Conservation (phyloP, 768 basidiomycete species). For the Trametes coccinea region DNA sequence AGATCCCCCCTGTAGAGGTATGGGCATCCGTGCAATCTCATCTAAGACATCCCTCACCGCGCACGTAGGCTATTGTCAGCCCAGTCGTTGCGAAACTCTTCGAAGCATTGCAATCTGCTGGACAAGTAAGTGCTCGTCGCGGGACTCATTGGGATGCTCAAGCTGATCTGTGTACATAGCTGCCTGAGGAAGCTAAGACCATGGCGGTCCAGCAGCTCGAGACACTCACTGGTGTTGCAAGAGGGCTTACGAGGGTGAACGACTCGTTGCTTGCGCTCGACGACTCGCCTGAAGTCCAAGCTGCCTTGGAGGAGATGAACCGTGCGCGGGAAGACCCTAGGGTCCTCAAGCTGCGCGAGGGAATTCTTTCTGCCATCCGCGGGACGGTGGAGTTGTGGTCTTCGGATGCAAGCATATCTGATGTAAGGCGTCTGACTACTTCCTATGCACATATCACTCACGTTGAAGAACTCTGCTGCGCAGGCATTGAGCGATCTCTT, state of each 20-base stretch:
- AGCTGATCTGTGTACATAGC: constrained; percentile 39
- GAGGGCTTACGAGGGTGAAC: constrained; percentile 77
- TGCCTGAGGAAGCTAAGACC: constrained; percentile 70
- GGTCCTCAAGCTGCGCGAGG: constrained; percentile 63
- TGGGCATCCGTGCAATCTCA: background rate
- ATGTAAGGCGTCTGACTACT: constrained; percentile 50
- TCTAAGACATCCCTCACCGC: background rate
- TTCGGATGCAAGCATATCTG: constrained; percentile 71
- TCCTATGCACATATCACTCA: background rate
- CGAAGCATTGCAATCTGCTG: constrained; percentile 57
- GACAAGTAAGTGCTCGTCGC: constrained; percentile 42
- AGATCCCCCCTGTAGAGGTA: constrained; percentile 76
- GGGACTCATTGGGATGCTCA: background rate
- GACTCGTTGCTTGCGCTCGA: constrained; percentile 68
- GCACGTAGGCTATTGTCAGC: constrained; percentile 62
- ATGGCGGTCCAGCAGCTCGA: constrained; percentile 73
- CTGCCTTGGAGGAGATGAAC: constrained; percentile 56
- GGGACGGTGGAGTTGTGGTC: constrained; percentile 75
- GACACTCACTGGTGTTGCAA: constrained; percentile 81
- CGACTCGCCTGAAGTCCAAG: constrained; percentile 50
- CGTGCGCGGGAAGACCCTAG: constrained; percentile 63
- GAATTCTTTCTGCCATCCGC: constrained; percentile 59
- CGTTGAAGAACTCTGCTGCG: background rate
- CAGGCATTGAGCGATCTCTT: constrained; percentile 82
- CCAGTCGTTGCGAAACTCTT: constrained; percentile 73